Conservation (phyloP, 495 filamentous ascomycete species). For the Symbiotaphrina buchneri region DNA sequence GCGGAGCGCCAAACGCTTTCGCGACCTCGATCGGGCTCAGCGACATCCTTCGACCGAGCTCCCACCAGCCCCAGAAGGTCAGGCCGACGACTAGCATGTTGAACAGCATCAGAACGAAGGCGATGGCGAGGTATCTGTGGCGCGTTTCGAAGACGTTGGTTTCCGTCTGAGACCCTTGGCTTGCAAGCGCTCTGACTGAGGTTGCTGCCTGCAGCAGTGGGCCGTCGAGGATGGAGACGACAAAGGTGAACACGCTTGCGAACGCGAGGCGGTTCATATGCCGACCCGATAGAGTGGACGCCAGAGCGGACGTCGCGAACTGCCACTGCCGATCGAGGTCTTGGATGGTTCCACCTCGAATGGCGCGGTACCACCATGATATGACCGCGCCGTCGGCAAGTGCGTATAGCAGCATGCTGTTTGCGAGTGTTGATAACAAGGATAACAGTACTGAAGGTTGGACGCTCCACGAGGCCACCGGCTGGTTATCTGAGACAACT, state of each 20-base stretch:
- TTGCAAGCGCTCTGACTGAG: not conserved
- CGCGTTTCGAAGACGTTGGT: slow-evolving; percentile 3
- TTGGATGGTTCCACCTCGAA: slow-evolving; percentile 1
- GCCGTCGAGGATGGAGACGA: slow-evolving; percentile 2
- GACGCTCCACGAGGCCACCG: slow-evolving; percentile 3
- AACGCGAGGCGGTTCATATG: not conserved
- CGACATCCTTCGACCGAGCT: slow-evolving; percentile 4
- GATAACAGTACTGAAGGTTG: slow-evolving; percentile 5
- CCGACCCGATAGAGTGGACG: not conserved
- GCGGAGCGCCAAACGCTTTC: slow-evolving; percentile 9
- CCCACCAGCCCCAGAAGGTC: slow-evolving; percentile 8
- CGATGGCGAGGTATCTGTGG: slow-evolving; percentile 6
- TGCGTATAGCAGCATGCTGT: slow-evolving; percentile 4
- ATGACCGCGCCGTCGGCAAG: slow-evolving; percentile 4
- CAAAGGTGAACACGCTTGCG: not conserved
- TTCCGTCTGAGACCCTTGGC: not conserved
- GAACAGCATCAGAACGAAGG: slow-evolving; percentile 3
- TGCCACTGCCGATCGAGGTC: slow-evolving; percentile 6
- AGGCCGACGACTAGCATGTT: slow-evolving; percentile 2
- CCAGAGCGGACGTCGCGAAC: slow-evolving; percentile 2
- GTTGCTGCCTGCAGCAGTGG: slow-evolving; percentile 7
- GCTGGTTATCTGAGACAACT: slow-evolving; percentile 1
- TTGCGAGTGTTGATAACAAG: slow-evolving; percentile 4
- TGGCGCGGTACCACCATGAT: slow-evolving; percentile 7
- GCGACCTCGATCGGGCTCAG: slow-evolving; percentile 8